A percentile compares a stretch with the other conserved stretches of the same genome.
Evolutionary conservation across 208 protist genomes (phyloP).

Genomic region (Leptomonas pyrrhocoris): DNA sequence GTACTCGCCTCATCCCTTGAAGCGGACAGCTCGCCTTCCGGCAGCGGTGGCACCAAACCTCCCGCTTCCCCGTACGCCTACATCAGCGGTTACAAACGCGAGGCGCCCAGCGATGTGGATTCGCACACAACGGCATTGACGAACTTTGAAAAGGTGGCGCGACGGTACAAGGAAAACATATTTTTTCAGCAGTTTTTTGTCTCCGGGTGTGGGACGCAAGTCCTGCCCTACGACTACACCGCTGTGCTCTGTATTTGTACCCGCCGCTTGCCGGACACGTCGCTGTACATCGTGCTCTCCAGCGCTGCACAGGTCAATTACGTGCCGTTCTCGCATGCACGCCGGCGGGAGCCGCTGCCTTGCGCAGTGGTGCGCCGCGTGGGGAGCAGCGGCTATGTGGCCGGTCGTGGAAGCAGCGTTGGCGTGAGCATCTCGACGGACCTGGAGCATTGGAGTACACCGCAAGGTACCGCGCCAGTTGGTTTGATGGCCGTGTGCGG

Average conservation of each 20-base stretch:
- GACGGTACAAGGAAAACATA: conserved; percentile 13
- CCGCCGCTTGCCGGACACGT: background rate
- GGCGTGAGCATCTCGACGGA: conserved; percentile 61
- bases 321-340: conserved; percentile 59
- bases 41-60: background rate
- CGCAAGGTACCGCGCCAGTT: conserved; percentile 21
- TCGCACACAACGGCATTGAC: conserved; percentile 3
- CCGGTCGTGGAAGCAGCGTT: conserved; percentile 48
- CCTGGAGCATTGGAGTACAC: conserved; percentile 27
- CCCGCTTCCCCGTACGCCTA: conserved; percentile 32
- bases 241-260: conserved; percentile 62
- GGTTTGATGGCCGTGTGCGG: conserved; percentile 17
- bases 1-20: conserved; percentile 5
- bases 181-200: conserved; percentile 56
- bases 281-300: conserved; percentile 29
- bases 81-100: conserved; percentile 27
- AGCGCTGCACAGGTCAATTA: conserved; percentile 61
- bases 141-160: conserved; percentile 6
- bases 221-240: conserved; percentile 82
- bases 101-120: background rate
- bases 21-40: background rate
- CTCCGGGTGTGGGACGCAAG: conserved; percentile 52
- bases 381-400: conserved; percentile 35
- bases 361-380: conserved; percentile 35
- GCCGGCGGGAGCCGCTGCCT: conserved; percentile 36